Conservation (phyloP, 1,139 yeast genomes). For the Geotrichum fermentans region DNA sequence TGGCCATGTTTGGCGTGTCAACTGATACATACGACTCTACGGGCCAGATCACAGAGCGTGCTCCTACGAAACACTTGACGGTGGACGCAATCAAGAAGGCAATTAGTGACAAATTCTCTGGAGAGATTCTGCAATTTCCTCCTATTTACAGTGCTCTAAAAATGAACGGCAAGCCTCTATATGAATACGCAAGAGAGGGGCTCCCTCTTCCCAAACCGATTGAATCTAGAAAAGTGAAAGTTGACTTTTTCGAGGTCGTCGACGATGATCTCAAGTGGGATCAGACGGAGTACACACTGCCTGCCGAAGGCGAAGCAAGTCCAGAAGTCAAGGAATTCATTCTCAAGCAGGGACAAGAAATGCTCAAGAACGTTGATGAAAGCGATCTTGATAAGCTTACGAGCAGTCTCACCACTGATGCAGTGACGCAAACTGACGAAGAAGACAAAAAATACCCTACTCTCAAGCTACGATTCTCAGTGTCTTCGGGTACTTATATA, state of each 20-base stretch:
- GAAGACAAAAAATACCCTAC: conserved; percentile 16
- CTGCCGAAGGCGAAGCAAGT: conserved; percentile 16
- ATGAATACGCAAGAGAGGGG: conserved; percentile 91
- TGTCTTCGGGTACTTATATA: conserved; percentile 93
- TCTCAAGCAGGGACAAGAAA: conserved; percentile 14
- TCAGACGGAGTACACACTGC: conserved; percentile 17
- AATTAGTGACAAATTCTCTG: conserved; percentile 57
- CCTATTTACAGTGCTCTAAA: conserved; percentile 93
- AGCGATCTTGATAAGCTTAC: conserved; percentile 13
- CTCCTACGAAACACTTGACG: conserved; percentile 55
- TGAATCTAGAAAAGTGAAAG: conserved; percentile 65
- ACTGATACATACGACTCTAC: conserved; percentile 94
- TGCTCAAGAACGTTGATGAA: conserved; percentile 10
- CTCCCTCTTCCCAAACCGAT: conserved; percentile 78
- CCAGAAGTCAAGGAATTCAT: conserved; percentile 16
- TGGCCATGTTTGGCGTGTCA: conserved; percentile 79
- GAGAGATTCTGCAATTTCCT: conserved; percentile 82
- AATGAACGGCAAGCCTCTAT: conserved; percentile 89
- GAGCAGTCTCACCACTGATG: conserved; percentile 3
- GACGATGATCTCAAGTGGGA: conserved; percentile 15
- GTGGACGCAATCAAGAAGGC: conserved; percentile 49
- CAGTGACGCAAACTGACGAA: neutral
- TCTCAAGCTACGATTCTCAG: conserved; percentile 67
- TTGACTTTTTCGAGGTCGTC: conserved; percentile 51
- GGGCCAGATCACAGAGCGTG: conserved; percentile 67